Evolutionary conservation across 768 basidiomycete species (phyloP).

Genomic region (Amanita molliuscula): DNA sequence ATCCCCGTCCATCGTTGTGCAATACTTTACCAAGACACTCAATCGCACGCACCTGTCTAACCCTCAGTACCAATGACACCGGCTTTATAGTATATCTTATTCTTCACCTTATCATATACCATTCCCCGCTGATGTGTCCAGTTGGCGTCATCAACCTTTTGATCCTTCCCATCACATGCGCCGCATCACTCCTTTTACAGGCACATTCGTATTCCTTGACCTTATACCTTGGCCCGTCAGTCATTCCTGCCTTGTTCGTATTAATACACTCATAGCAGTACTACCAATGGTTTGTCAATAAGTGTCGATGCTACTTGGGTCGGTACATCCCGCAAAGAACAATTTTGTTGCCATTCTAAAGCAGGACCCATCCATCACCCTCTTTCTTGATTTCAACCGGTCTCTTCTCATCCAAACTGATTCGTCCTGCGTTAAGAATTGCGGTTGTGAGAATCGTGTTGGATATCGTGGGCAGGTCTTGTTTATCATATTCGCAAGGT

Average conservation of each 20-base stretch:
- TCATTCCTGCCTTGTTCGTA: conserved; percentile 11
- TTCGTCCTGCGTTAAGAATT: conserved; percentile 83
- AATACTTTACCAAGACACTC: conserved; percentile 20
- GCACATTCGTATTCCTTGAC: conserved; percentile 1
- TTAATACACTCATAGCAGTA: conserved; percentile 2
- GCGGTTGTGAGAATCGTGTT: conserved; percentile 85
- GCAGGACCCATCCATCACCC: conserved; percentile 52
- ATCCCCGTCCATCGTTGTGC: conserved; percentile 37
- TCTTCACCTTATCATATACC: conserved; percentile 69
- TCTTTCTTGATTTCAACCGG: conserved; percentile 68
- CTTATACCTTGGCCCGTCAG: conserved; percentile 11
- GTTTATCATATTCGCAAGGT: conserved; percentile 44
- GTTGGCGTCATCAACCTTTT: conserved; percentile 22
- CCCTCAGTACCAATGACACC: conserved; percentile 27
- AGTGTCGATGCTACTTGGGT: conserved; percentile 1
- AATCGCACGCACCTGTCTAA: conserved; percentile 18
- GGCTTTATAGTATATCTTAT: conserved; percentile 70
- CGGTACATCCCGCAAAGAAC: neutral
- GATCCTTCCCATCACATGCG: conserved; percentile 22
- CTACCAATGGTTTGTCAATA: conserved; percentile 3
- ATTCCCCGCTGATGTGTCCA: conserved; percentile 20
- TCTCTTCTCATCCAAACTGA: conserved; percentile 84
- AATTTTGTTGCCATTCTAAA: neutral
- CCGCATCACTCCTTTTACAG: conserved; percentile 7
- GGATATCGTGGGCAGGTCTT: conserved; percentile 75